Evolutionary conservation across 257 asterid species (phyloP).

Genomic region (Nicotiana paniculata): DNA sequence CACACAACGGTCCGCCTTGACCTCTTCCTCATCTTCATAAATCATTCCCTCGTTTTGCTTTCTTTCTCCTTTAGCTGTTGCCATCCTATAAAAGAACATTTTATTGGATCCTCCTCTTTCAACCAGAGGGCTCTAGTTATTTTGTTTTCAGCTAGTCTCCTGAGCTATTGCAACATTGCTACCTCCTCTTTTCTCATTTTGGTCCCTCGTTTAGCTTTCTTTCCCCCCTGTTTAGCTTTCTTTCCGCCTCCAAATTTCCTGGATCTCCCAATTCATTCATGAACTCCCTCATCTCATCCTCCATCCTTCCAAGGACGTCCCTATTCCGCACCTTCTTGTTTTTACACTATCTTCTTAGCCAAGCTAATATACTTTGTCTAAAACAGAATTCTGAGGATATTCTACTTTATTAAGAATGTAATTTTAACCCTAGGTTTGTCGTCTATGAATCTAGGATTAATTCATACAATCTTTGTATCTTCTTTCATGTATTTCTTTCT

Average conservation of each 20-base stretch:
- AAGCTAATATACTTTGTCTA: not conserved
- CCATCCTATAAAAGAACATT: not conserved
- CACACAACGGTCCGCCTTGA: not conserved
- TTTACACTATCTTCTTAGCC: not conserved
- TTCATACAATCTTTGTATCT: not conserved
- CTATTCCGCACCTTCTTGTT: not conserved
- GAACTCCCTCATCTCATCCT: not conserved
- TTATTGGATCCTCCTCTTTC: not conserved
- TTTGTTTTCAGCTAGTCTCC: not conserved
- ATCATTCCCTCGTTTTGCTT: not conserved
- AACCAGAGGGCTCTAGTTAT: not conserved
- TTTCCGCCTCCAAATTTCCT: not conserved
- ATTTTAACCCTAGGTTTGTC: not conserved
- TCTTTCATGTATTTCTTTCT: not conserved
- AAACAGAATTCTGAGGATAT: not conserved
- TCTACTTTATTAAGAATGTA: not conserved
- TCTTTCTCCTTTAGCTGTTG: not conserved
- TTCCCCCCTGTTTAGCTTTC: not conserved
- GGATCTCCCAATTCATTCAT: not conserved
- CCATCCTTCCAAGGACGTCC: not conserved
- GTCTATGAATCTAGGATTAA: not conserved
- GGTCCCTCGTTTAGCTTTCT: not conserved
- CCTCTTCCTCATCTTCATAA: not conserved
- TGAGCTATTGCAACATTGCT: not conserved
- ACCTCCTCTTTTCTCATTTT: not conserved